Conservation (phyloP, 2,329 filamentous ascomycete genomes). For the Dothistroma septosporum region DNA sequence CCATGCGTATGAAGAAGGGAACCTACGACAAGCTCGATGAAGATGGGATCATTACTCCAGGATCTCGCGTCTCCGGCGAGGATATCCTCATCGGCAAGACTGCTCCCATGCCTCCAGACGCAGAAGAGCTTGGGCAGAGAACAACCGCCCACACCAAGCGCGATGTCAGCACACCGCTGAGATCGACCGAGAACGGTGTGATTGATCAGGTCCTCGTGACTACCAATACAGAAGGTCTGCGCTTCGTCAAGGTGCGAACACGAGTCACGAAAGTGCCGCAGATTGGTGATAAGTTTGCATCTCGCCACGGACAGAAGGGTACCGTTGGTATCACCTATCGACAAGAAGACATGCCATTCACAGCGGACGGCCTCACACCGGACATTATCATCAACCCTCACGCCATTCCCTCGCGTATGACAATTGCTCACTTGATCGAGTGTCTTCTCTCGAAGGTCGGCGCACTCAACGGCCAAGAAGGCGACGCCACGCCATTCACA, state of each 20-base stretch:
- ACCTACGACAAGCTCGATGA: slow-evolving; percentile 80
- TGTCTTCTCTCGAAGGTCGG: slow-evolving; percentile 96
- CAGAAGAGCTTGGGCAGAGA: slow-evolving; percentile 87
- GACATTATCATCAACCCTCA: slow-evolving; percentile 99
- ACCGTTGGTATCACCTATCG: slow-evolving; percentile 98
- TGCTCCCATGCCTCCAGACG: slow-evolving; percentile 86
- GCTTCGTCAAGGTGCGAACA: slow-evolving; percentile 96
- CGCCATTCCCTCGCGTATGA: slow-evolving; percentile 99
- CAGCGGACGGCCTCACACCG: slow-evolving; percentile 80
- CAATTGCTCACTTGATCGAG: slow-evolving; percentile 99
- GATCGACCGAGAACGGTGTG: slow-evolving; percentile 95
- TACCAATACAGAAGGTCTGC: slow-evolving; percentile 88
- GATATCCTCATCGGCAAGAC: slow-evolving; percentile 99
- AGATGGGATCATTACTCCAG: slow-evolving; percentile 89
- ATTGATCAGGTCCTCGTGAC: slow-evolving; percentile 90
- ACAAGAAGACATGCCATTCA: slow-evolving; percentile 98
- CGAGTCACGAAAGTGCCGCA: slow-evolving; percentile 97
- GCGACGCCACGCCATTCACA: slow-evolving; percentile 95
- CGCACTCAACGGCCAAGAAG: slow-evolving; percentile 87
- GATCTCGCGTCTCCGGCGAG: slow-evolving; percentile 90
- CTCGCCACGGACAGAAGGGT: slow-evolving; percentile 97
- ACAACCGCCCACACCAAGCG: slow-evolving; percentile 87
- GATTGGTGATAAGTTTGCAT: slow-evolving; percentile 98
- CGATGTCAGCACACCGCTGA: slow-evolving; percentile 89
- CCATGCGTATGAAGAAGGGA: slow-evolving; percentile 78